These are phyloP conservation scores for Geotrichum cucujoidarum DNA, from an alignment of 1,139 yeast genomes.

Conservation along the genomic window DNA sequence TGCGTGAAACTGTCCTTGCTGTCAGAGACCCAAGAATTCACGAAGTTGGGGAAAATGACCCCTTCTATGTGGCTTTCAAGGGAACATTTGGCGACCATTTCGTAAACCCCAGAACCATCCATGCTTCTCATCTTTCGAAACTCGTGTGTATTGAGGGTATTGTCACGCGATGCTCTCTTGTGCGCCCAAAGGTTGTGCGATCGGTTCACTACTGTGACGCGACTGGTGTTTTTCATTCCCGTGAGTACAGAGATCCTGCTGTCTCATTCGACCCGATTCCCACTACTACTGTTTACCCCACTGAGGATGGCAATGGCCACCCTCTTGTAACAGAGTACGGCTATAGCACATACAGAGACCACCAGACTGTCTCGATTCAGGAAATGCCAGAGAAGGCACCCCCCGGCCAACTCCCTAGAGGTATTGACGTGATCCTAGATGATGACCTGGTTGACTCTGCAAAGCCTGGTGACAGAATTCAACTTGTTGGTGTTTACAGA, in stretches of 20 bases:
- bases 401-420: constrained; percentile 94
- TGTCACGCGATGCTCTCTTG: constrained; percentile 88
- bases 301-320: constrained; percentile 88
- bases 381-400: constrained; percentile 99
- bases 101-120: constrained; percentile 82
- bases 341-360: constrained; percentile 86
- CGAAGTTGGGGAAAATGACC: constrained; percentile 56
- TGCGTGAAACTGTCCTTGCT: constrained; percentile 65
- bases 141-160: constrained; percentile 91
- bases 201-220: constrained; percentile 92
- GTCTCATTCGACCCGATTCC: constrained; percentile 82
- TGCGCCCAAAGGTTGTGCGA: constrained; percentile 84
- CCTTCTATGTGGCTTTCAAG: constrained; percentile 71
- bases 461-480: constrained; percentile 96
- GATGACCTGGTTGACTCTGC: constrained; percentile 89
- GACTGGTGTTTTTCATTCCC: constrained; percentile 77
- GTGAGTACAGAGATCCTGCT: constrained; percentile 91
- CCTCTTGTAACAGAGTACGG: constrained; percentile 89
- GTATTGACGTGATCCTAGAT: constrained; percentile 84
- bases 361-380: constrained; percentile 87
- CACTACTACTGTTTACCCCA: constrained; percentile 86
- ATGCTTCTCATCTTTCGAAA: constrained; percentile 69
- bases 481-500: constrained; percentile 89
- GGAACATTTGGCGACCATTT: constrained; percentile 92
- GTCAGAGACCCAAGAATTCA: constrained; percentile 39